Conservation (phyloP, 495 filamentous ascomycete species). For the Clavariopsis aquatica region DNA sequence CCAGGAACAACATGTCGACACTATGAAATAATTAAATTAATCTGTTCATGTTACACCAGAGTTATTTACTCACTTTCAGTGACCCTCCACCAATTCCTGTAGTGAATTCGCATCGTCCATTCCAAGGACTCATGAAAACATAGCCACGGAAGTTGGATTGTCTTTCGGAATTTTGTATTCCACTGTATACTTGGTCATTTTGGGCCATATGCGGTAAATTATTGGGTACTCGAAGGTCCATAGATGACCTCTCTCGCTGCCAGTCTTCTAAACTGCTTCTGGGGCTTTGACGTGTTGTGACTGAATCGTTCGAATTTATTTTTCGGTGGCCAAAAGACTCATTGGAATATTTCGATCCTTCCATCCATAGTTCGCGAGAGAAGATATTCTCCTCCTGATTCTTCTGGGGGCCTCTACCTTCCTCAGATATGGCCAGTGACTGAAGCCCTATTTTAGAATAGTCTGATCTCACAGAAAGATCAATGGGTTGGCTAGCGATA, state of each 20-base stretch:
- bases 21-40: constrained; percentile 34
- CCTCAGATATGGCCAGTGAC: too few relatives aligned
- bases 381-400: constrained; percentile 26
- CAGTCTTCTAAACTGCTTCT: constrained; percentile 14
- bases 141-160: constrained; percentile 50
- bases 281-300: constrained; percentile 2
- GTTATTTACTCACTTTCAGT: constrained; percentile 50
- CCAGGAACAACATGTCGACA: constrained; percentile 68
- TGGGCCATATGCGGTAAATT: constrained; percentile 6
- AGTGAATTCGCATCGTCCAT: constrained; percentile 78
- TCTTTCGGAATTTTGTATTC: constrained; percentile 22
- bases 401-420: background rate
- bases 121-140: constrained; percentile 80
- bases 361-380: constrained; percentile 44
- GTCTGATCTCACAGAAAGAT: constrained; percentile 22
- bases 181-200: constrained; percentile 22
- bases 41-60: background rate
- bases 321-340: constrained; percentile 28
- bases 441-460: background rate
- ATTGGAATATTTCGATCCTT: constrained; percentile 38
- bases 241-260: constrained; percentile 1
- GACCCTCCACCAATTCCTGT: constrained; percentile 71
- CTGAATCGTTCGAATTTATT: constrained; percentile 29
- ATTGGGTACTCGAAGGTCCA: background rate
- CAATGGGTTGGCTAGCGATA: constrained; percentile 1